phyloP scores from a whole-genome alignment of 2,329 filamentous ascomycete genomes.

The Phialophora tarda region DNA sequence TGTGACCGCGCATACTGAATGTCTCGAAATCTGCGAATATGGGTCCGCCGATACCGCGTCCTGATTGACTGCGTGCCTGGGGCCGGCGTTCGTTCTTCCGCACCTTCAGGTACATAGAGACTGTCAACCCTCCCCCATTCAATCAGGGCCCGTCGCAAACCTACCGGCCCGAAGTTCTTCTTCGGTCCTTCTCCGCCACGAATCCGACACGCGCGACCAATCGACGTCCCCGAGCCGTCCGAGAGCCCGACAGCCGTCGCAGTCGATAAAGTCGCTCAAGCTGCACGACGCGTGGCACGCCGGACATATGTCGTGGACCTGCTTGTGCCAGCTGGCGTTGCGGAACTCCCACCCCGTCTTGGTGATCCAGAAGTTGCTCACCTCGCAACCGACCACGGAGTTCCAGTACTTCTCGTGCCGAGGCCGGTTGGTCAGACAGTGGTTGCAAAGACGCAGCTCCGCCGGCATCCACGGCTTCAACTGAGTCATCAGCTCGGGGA shows the following conservation, averaged over 20 bases:
- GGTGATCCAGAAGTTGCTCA: conserved; percentile 37
- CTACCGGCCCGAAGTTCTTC: conserved; percentile 31
- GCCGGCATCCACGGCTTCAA: conserved; percentile 37
- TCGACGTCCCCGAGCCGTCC: conserved; percentile 39
- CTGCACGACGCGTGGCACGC: conserved; percentile 36
- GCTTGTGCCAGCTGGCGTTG: conserved; percentile 38
- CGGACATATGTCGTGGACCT: conserved; percentile 39
- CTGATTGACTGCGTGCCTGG: background rate
- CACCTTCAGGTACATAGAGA: background rate
- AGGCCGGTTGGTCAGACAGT: conserved; percentile 39
- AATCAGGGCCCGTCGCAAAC: conserved; percentile 27
- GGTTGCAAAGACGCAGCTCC: conserved; percentile 36
- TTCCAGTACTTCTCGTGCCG: conserved; percentile 35
- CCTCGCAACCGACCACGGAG: conserved; percentile 32
- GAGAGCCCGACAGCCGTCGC: conserved; percentile 39
- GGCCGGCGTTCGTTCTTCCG: background rate
- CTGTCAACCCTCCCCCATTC: background rate
- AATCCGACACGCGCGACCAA: conserved; percentile 36
- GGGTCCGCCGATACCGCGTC: background rate
- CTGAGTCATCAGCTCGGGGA: conserved; percentile 38
- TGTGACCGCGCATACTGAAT: background rate
- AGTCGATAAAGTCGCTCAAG: conserved; percentile 39
- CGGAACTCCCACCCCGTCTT: conserved; percentile 39
- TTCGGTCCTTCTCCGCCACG: conserved; percentile 33
- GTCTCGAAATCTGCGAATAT: background rate